Conservation (phyloP, 2,329 filamentous ascomycete species). For the Aphanocladium album region DNA sequence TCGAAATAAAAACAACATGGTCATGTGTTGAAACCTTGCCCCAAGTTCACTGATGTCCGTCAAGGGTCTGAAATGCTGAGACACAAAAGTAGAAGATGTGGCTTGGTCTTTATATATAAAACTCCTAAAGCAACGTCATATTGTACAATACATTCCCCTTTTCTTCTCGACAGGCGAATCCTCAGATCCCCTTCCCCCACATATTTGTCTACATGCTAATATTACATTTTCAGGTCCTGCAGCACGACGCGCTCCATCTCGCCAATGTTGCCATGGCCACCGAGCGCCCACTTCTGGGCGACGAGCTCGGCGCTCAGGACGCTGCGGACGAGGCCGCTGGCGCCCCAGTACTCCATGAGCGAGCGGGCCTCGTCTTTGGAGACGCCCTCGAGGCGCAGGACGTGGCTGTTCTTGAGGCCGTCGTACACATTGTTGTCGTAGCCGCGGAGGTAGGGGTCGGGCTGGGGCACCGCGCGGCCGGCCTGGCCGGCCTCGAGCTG, state of each 20-base stretch:
- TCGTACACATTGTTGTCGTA: conserved; percentile 56
- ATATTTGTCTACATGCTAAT: not conserved
- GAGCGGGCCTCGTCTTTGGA: conserved; percentile 69
- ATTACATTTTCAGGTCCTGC: conserved; percentile 43
- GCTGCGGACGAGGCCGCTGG: conserved; percentile 71
- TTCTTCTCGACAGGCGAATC: not conserved
- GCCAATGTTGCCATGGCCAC: conserved; percentile 75
- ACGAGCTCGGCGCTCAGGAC: conserved; percentile 67
- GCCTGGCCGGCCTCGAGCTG: conserved; percentile 45
- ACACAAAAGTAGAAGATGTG: conserved; percentile 9
- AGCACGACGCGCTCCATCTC: conserved; percentile 71
- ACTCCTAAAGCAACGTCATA: conserved; percentile 15
- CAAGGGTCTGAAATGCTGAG: not conserved
- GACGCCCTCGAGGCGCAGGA: conserved; percentile 61
- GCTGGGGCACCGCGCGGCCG: conserved; percentile 31
- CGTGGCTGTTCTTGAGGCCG: conserved; percentile 43
- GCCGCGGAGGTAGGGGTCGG: conserved; percentile 49
- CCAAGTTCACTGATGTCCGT: too few relatives aligned
- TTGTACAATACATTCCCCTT: conserved; percentile 5
- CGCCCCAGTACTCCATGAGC: conserved; percentile 90
- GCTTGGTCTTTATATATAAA: conserved; percentile 19
- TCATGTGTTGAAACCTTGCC: not conserved
- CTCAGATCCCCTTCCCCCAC: not conserved
- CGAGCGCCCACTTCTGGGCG: conserved; percentile 76
- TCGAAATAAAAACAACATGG: not conserved